Conservation (phyloP, 2,329 filamentous ascomycete species). For the Fonsecaea erecta region DNA sequence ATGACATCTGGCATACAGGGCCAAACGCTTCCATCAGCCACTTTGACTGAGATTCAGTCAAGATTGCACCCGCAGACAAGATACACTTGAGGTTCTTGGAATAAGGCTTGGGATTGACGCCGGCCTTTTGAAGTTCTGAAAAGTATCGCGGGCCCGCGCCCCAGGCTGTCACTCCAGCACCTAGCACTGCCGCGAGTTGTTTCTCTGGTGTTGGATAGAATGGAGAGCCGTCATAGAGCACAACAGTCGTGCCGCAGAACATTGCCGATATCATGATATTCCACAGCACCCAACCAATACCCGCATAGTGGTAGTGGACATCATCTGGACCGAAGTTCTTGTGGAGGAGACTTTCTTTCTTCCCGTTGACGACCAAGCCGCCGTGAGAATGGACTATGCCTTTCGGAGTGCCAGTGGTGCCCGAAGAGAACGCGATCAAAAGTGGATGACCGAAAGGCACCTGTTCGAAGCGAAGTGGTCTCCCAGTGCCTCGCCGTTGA, state of each 20-base stretch:
- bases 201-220: conserved; percentile 69
- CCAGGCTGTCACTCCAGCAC: conserved; percentile 64
- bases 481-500: conserved; percentile 2
- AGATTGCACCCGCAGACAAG: conserved; percentile 19
- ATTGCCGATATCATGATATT: conserved; percentile 60
- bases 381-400: conserved; percentile 74
- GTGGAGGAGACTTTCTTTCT: conserved; percentile 65
- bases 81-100: conserved; percentile 44
- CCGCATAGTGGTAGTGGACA: conserved; percentile 52
- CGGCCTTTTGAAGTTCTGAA: conserved; percentile 69
- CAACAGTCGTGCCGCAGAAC: conserved; percentile 61
- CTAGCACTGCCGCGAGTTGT: conserved; percentile 51
- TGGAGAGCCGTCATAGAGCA: conserved; percentile 82
- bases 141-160: conserved; percentile 79
- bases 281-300: conserved; percentile 53
- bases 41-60: conserved; percentile 10
- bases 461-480: conserved; percentile 55
- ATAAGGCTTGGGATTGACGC: conserved; percentile 59
- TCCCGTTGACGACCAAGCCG: conserved; percentile 43
- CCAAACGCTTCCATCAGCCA: conserved; percentile 23
- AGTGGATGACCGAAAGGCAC: conserved; percentile 74
- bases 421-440: conserved; percentile 51
- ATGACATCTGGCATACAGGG: conserved; percentile 31
- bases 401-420: conserved; percentile 64
- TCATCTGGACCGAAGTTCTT: conserved; percentile 48